Base-by-base conservation (phyloP, 768 basidiomycete genomes). In the Hirschioporus abietinus region DNA sequence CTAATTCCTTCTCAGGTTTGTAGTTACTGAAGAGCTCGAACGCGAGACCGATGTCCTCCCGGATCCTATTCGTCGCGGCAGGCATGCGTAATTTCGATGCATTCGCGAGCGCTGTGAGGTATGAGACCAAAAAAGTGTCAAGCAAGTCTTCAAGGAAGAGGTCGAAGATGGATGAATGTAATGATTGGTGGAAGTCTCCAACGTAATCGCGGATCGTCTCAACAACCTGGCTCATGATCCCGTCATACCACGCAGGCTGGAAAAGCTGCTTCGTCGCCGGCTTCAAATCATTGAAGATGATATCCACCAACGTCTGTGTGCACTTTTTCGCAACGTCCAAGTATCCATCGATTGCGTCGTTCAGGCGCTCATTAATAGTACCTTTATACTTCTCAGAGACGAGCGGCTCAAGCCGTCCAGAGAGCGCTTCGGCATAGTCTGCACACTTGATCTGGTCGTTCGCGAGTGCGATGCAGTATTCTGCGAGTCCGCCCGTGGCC, bases 361-460 rank as follows among this genome's bases (percentile, higher is more conserved):
- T 98, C 64, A 99, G 81, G 59, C 88, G 85, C 72, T 95, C 93
- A 70, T 86, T 88, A 72, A 99, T 96, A 6, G 86, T 82, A 17
- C 79, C 82, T 59, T 90, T 83, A 76, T 99, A 99, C 78, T 98
- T 99, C 73, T 92, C 90, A 9, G 92, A 94, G 5, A 99, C 96
- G 62, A 98, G 86, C 1, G 91, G 88, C 78, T 99, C 96, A 26
- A 99, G 79, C 30, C 96, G 88, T 10, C 83, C 87, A 25, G 92
- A 86, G 1, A 99, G 83, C 1, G 90, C 86, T 78, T 99, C 97
- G 20, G 91, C 88, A 72, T 90, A 96, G 75, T 98, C 96, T 12
- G 96, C 97, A 12, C 89, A 92, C 77, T 96, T 96, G 79, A 99
- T 88, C 77, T 96, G 95, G 78, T 99, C 97, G 78, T 99, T 99